These are phyloP conservation scores for Jasminum sambac DNA, from an alignment of 257 asterid species.

Conservation along the genomic window DNA sequence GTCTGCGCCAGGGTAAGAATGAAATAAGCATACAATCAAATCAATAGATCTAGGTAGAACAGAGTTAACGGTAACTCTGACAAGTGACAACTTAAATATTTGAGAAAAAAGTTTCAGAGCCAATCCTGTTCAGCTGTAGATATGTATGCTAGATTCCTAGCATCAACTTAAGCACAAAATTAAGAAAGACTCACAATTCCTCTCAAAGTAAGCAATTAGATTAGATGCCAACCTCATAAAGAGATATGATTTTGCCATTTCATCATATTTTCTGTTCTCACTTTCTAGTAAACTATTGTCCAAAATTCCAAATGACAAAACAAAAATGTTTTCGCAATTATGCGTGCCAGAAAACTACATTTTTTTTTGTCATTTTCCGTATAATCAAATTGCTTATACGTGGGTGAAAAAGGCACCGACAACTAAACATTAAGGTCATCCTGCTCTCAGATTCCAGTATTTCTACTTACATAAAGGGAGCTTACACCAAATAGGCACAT, in stretches of 20 bases:
- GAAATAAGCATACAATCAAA: neutral
- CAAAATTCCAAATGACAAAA: neutral
- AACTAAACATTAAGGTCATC: neutral
- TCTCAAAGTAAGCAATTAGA: neutral
- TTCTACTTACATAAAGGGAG: neutral
- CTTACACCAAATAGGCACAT: neutral
- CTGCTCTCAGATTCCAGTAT: neutral
- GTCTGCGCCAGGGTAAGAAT: constrained; percentile 37
- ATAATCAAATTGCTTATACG: neutral
- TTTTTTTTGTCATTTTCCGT: neutral
- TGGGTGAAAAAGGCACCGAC: neutral
- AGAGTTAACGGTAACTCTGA: neutral
- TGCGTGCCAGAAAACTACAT: neutral
- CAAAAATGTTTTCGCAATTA: neutral
- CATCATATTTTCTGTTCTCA: neutral
- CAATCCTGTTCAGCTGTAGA: neutral
- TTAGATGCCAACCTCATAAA: neutral
- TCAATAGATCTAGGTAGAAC: constrained; percentile 10
- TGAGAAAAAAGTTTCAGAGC: neutral
- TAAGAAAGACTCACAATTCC: neutral
- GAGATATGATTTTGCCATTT: neutral
- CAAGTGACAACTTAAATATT: neutral
- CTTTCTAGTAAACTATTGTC: neutral
- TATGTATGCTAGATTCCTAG: neutral
- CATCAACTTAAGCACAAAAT: neutral